Percentiles rank a stretch among this genome's conserved stretches.
Conservation (phyloP, 768 basidiomycete genomes). For the Amyloporia xantha region DNA sequence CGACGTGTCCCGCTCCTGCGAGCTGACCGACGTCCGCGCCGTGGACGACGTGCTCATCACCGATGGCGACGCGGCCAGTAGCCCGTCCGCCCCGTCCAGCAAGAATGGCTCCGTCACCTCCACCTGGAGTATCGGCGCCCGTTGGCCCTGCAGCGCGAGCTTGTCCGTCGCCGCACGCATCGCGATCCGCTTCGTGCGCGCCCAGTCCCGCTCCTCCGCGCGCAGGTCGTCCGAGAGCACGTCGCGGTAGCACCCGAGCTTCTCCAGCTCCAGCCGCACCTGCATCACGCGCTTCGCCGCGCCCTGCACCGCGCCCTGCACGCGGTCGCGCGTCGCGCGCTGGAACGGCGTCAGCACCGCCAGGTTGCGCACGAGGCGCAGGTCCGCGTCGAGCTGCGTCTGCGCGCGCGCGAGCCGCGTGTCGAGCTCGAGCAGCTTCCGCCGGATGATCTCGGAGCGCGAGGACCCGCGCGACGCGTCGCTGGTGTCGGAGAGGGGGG, state of each 20-base stretch:
- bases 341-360: constrained; percentile 86
- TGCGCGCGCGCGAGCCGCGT: constrained; percentile 46
- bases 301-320: constrained; percentile 52
- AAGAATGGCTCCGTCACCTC: constrained; percentile 3
- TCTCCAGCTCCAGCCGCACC: constrained; percentile 67
- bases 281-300: constrained; percentile 60
- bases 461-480: constrained; percentile 33
- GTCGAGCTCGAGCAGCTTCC: constrained; percentile 63
- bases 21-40: constrained; percentile 5
- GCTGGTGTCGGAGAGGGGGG: constrained; percentile 10
- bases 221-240: constrained; percentile 72
- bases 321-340: constrained; percentile 70
- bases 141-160: constrained; percentile 26
- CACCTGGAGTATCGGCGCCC: constrained; percentile 5
- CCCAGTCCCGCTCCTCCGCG: constrained; percentile 62
- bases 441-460: constrained; percentile 50
- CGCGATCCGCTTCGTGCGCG: constrained; percentile 60
- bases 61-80: constrained; percentile 10
- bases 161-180: constrained; percentile 66
- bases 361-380: constrained; percentile 75
- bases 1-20: constrained; percentile 37
- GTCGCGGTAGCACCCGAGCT: constrained; percentile 66
- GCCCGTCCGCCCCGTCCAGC: constrained; percentile 14
- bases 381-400: constrained; percentile 54
- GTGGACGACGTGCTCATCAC: constrained; percentile 8